phyloP scores from a whole-genome alignment of 1,284 basidiomycete species.

The Fistulinella cinereoalba region DNA sequence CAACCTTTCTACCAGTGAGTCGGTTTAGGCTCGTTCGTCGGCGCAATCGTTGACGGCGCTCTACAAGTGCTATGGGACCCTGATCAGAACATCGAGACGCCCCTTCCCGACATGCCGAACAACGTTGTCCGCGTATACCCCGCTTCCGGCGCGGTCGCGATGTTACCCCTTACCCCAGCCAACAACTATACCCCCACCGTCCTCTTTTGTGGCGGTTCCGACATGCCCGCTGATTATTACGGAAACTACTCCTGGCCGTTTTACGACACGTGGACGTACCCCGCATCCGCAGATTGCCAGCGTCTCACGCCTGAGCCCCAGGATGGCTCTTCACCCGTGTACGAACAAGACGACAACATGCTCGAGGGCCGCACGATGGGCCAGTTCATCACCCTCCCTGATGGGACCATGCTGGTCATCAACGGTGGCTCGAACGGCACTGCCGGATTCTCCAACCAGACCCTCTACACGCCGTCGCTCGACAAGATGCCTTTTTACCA shows the following conservation, averaged over 20 bases:
- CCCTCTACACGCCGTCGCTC: slow-evolving; percentile 43
- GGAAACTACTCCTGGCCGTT: slow-evolving; percentile 70
- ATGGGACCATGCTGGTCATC: slow-evolving; percentile 69
- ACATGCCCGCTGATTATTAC: slow-evolving; percentile 70
- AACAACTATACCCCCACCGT: slow-evolving; percentile 88
- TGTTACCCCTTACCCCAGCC: slow-evolving; percentile 86
- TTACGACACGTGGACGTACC: slow-evolving; percentile 62
- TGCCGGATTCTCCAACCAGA: slow-evolving; percentile 49
- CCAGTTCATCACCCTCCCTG: slow-evolving; percentile 78
- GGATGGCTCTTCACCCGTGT: slow-evolving; percentile 52
- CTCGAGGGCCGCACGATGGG: slow-evolving; percentile 82
- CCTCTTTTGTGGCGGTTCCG: slow-evolving; percentile 85
- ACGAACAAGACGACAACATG: slow-evolving; percentile 73
- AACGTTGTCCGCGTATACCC: slow-evolving; percentile 85
- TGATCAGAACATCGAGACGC: slow-evolving; percentile 56
- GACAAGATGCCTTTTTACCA: slow-evolving; percentile 59
- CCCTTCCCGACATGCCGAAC: slow-evolving; percentile 60
- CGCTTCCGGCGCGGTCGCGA: slow-evolving; percentile 84
- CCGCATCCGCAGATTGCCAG: slow-evolving; percentile 65
- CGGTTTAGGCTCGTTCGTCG: slow-evolving; percentile 5
- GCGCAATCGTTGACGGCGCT: background rate
- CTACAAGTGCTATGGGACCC: slow-evolving; percentile 52
- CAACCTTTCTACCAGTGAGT: slow-evolving; percentile 72
- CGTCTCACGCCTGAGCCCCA: slow-evolving; percentile 78
- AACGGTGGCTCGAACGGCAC: slow-evolving; percentile 82